Percentiles rank a stretch among this genome's conserved stretches.
Evolutionary conservation across 495 filamentous ascomycete genomes (phyloP).

Genomic region (Opeltia flavorubescens): DNA sequence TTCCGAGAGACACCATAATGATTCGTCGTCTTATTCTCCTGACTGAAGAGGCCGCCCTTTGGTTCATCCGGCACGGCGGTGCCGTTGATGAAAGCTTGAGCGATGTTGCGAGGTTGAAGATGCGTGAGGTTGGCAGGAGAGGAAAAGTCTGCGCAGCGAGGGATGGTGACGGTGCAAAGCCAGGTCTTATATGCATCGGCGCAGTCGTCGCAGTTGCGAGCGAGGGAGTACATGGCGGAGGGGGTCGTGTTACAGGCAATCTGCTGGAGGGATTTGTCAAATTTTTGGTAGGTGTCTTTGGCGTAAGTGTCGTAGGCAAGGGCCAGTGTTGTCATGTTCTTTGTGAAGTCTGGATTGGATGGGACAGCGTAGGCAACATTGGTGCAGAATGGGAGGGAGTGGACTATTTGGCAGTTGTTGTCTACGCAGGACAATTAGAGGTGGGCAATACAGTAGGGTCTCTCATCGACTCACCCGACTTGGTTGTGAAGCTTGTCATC

Average conservation of each 20-base stretch:
- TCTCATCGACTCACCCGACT: slow-evolving; percentile 42
- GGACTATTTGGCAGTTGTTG: slow-evolving; percentile 70
- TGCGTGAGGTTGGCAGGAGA: slow-evolving; percentile 25
- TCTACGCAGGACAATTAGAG: slow-evolving; percentile 24
- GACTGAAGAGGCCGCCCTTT: slow-evolving; percentile 9
- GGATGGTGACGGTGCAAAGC: slow-evolving; percentile 88
- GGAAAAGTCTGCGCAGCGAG: slow-evolving; percentile 74
- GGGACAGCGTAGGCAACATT: slow-evolving; percentile 86
- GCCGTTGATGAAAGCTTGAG: slow-evolving; percentile 54
- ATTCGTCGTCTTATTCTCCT: slow-evolving; percentile 8
- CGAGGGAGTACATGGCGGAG: slow-evolving; percentile 66
- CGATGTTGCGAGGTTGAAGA: slow-evolving; percentile 56
- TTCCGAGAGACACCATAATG: slow-evolving; percentile 40
- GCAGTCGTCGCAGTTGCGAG: slow-evolving; percentile 61
- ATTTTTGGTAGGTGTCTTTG: slow-evolving; percentile 48
- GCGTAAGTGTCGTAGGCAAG: slow-evolving; percentile 59
- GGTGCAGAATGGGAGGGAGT: slow-evolving; percentile 69
- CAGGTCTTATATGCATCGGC: slow-evolving; percentile 72
- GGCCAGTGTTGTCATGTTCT: slow-evolving; percentile 33
- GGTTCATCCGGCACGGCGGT: slow-evolving; percentile 15
- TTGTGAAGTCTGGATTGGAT: slow-evolving; percentile 43
- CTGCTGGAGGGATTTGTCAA: slow-evolving; percentile 67
- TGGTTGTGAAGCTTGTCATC: slow-evolving; percentile 56
- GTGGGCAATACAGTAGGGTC: slow-evolving; percentile 10
- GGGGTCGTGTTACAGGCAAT: slow-evolving; percentile 65